Percentiles rank a stretch among this genome's conserved stretches.
Conservation (phyloP, 331 rosid species). For the Erythrophleum ivorense region DNA sequence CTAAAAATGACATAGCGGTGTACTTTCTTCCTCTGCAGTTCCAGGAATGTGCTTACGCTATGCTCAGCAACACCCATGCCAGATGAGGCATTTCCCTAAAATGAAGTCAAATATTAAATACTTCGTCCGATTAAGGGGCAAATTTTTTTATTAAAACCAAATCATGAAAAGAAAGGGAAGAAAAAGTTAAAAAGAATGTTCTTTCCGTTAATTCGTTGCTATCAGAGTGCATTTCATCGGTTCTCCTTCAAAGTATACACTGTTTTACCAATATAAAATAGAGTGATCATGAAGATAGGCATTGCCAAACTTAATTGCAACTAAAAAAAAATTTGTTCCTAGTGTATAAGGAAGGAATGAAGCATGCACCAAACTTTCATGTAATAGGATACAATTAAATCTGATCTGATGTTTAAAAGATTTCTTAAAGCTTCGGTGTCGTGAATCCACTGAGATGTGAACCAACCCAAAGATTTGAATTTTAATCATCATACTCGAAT, state of each 20-base stretch:
- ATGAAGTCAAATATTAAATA: slow-evolving; percentile 34
- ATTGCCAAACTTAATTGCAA: slow-evolving; percentile 27
- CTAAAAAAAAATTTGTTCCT: slow-evolving; percentile 21
- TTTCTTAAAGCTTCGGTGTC: slow-evolving; percentile 15
- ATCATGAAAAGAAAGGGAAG: background rate
- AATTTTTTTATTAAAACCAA: background rate
- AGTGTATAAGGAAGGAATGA: slow-evolving; percentile 5
- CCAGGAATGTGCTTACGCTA: slow-evolving; percentile 63
- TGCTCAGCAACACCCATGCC: slow-evolving; percentile 85
- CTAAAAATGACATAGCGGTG: slow-evolving; percentile 77
- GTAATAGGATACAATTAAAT: background rate
- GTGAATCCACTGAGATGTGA: slow-evolving; percentile 9
- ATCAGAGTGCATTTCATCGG: background rate
- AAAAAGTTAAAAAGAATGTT: background rate
- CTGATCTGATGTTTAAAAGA: background rate
- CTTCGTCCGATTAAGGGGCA: background rate
- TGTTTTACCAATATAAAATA: background rate
- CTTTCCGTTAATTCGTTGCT: background rate
- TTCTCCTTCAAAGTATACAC: background rate
- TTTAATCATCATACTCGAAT: background rate
- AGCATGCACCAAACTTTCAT: background rate
- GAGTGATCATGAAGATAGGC: background rate
- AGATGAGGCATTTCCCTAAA: slow-evolving; percentile 71
- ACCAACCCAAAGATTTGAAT: background rate
- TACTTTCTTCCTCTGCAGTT: slow-evolving; percentile 82